Percentiles rank a stretch among this genome's conserved stretches.
These are phyloP conservation scores for Lanmaoa rubissima DNA, from an alignment of 768 basidiomycete species.

Conservation along the genomic window DNA sequence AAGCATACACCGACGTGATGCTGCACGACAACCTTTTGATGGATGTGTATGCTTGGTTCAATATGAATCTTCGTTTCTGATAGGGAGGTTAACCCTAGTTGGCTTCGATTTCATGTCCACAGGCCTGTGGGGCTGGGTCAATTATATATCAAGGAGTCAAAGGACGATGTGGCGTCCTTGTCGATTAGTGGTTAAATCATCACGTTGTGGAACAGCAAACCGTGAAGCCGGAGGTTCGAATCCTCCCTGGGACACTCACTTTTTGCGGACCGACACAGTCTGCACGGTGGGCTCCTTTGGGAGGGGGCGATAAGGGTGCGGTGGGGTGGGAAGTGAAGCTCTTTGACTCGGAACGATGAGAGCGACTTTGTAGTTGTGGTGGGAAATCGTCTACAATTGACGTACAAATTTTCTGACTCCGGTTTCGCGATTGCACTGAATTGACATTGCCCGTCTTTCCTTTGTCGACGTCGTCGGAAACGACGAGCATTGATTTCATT, in stretches of 20 bases:
- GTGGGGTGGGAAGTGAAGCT: background rate
- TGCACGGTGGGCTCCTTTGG: background rate
- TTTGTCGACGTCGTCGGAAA: slow-evolving; percentile 17
- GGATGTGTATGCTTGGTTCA: too few relatives aligned
- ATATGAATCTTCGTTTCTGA: too few relatives aligned
- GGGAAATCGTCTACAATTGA: slow-evolving; percentile 20
- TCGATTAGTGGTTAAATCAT: slow-evolving; percentile 48
- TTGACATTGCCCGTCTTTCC: slow-evolving; percentile 1
- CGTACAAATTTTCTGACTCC: slow-evolving; percentile 28
- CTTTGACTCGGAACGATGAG: too few relatives aligned
- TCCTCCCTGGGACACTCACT: slow-evolving; percentile 33
- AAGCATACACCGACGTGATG: too few relatives aligned
- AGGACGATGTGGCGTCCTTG: slow-evolving; percentile 26
- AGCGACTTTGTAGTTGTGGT: background rate
- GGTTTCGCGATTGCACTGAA: slow-evolving; percentile 17
- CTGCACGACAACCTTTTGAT: too few relatives aligned
- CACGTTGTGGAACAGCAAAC: slow-evolving; percentile 38
- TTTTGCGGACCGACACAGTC: slow-evolving; percentile 7
- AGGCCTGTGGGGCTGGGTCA: background rate
- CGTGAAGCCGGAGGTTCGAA: slow-evolving; percentile 44
- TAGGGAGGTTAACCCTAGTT: too few relatives aligned
- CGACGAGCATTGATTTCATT: slow-evolving; percentile 11
- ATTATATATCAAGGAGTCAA: background rate
- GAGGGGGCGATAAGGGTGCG: background rate
- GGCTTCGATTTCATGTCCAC: too few relatives aligned